Percentiles rank a stretch among this genome's conserved stretches.
Evolutionary conservation across 768 basidiomycete genomes (phyloP).

Genomic region (Pulveroboletus sp.): DNA sequence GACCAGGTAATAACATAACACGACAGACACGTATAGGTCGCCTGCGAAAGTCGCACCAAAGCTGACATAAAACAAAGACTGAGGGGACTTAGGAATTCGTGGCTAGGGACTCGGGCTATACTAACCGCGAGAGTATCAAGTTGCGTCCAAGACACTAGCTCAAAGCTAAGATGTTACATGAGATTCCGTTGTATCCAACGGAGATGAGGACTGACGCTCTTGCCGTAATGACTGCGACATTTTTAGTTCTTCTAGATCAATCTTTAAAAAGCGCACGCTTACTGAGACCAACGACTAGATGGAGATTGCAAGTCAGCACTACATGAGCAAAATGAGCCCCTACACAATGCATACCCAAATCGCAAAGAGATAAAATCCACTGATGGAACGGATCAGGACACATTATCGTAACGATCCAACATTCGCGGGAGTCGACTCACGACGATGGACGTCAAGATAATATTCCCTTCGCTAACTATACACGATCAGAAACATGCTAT

Average conservation of each 20-base stretch:
- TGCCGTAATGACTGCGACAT: conserved; percentile 42
- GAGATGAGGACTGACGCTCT: conserved; percentile 41
- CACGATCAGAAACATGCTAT: conserved; percentile 25
- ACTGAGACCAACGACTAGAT: conserved; percentile 12
- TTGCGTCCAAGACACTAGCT: conserved; percentile 33
- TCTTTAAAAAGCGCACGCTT: neutral
- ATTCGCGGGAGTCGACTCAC: conserved; percentile 32
- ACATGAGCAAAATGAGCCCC: neutral
- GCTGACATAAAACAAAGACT: conserved; percentile 50
- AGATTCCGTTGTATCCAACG: neutral
- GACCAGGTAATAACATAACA: conserved; percentile 46
- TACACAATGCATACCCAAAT: conserved; percentile 38
- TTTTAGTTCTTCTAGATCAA: neutral
- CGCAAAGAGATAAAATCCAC: conserved; percentile 38
- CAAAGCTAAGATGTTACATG: conserved; percentile 32
- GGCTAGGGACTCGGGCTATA: neutral
- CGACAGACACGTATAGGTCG: conserved; percentile 47
- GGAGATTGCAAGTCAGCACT: neutral
- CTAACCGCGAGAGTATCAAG: conserved; percentile 38
- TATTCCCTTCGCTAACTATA: conserved; percentile 39
- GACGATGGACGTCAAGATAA: conserved; percentile 39
- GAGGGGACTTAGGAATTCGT: neutral
- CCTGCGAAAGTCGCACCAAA: conserved; percentile 47
- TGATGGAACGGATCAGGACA: conserved; percentile 17
- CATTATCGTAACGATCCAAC: neutral